A percentile compares a stretch with the other conserved stretches of the same genome.
Evolutionary conservation across 306 rosid species (phyloP).

Genomic region (Inga leiocalycina): DNA sequence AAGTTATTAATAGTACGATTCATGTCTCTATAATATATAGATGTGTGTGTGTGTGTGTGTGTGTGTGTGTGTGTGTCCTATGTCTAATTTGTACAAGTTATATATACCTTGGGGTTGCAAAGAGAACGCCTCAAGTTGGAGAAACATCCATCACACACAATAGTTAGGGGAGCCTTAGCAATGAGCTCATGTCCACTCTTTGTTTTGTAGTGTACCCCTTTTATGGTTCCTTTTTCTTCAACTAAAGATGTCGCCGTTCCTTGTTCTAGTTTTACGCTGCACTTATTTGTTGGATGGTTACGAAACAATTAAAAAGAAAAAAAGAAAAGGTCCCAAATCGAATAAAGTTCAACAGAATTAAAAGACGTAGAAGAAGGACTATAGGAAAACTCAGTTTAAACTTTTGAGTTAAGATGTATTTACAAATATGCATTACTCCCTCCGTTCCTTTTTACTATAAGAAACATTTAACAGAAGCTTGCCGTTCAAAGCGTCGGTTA

Average conservation of each 20-base stretch:
- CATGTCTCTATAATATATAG: too few relatives aligned
- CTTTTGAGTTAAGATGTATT: neutral
- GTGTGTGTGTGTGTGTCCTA: too few relatives aligned
- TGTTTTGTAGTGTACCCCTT: constrained; percentile 74
- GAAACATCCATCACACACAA: constrained; percentile 65
- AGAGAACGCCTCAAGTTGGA: constrained; percentile 59
- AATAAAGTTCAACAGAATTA: too few relatives aligned
- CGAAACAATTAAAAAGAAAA: too few relatives aligned
- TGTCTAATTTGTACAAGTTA: too few relatives aligned
- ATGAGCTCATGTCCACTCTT: constrained; percentile 68
- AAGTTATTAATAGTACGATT: too few relatives aligned
- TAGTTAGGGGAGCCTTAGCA: constrained; percentile 57
- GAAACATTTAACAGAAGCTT: too few relatives aligned
- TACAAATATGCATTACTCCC: neutral
- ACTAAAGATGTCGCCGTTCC: constrained; percentile 78
- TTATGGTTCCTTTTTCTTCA: constrained; percentile 75
- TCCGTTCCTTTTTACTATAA: too few relatives aligned
- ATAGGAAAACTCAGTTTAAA: neutral
- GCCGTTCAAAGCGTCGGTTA: too few relatives aligned
- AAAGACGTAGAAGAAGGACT: neutral
- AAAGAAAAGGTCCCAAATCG: neutral
- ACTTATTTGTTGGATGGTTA: too few relatives aligned
- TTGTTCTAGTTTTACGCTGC: constrained; percentile 84
- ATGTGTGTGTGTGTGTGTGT: too few relatives aligned
- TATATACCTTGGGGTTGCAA: constrained; percentile 51